Evolutionary conservation across 108 stramenopile species (phyloP).

Genomic region (Discostella stelligeroides): DNA sequence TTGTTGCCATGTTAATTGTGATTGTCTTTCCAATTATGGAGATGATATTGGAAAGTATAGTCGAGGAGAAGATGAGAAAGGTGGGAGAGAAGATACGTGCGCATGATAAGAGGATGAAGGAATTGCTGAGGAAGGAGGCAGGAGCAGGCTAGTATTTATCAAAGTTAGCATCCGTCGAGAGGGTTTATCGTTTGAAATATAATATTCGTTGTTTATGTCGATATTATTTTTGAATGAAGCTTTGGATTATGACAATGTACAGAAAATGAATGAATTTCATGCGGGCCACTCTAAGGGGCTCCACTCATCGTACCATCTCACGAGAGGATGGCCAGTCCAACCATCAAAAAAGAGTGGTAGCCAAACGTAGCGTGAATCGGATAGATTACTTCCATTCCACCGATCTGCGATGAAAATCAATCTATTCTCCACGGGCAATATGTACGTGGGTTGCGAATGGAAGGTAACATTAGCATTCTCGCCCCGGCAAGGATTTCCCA

Average conservation of each 20-base stretch:
- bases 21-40: conserved; percentile 88
- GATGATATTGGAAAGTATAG: conserved; percentile 81
- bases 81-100: conserved; percentile 83
- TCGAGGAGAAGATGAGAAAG: conserved; percentile 84
- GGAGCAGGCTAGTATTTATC: too few species aligned
- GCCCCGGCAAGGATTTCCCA: conserved; percentile 23
- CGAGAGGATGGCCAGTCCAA: not conserved
- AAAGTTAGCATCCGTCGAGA: not conserved
- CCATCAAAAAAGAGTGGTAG: conserved; percentile 18
- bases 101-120: conserved; percentile 70
- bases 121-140: conserved; percentile 31
- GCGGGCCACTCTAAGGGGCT: not conserved
- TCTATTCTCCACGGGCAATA: conserved; percentile 9
- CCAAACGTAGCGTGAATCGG: conserved; percentile 32
- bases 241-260: too few species aligned
- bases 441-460: conserved; percentile 21
- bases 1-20: conserved; percentile 69
- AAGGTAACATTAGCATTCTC: conserved; percentile 15
- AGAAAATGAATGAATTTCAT: too few species aligned
- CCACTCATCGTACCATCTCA: conserved; percentile 12
- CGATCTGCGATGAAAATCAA: conserved; percentile 28
- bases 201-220: too few species aligned
- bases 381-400: conserved; percentile 22
- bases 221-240: too few species aligned
- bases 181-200: not conserved